Conservation (phyloP, 73 alveolate genomes). For the Paramecium bursaria region DNA sequence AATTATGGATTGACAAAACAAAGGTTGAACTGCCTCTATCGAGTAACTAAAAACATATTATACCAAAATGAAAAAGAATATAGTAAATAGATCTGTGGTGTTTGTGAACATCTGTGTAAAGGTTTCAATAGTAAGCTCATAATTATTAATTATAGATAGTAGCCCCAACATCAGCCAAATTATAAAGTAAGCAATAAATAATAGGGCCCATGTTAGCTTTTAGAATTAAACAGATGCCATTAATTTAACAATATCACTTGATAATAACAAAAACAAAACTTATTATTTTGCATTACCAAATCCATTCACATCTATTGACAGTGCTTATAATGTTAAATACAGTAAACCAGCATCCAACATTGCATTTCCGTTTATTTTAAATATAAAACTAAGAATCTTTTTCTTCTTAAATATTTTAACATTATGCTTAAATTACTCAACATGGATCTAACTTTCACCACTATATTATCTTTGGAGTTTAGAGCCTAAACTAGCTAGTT, state of each 20-base stretch:
- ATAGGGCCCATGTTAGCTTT: not conserved
- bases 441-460: not conserved
- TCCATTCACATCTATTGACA: not conserved
- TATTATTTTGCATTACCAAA: slow-evolving; percentile 9
- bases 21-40: slow-evolving; percentile 25
- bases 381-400: slow-evolving; percentile 8
- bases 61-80: not conserved
- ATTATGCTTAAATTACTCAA: slow-evolving; percentile 3
- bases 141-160: not conserved
- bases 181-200: slow-evolving; percentile 14
- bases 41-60: slow-evolving; percentile 6
- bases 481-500: slow-evolving; percentile 38
- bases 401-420: slow-evolving; percentile 32
- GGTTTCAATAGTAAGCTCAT: slow-evolving; percentile 18
- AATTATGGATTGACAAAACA: slow-evolving; percentile 16
- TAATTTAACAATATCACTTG: slow-evolving; percentile 47
- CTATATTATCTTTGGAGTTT: not conserved
- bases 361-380: slow-evolving; percentile 61
- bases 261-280: not conserved
- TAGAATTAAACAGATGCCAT: not conserved
- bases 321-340: not conserved
- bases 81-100: not conserved
- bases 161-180: slow-evolving; percentile 18
- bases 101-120: slow-evolving; percentile 1
- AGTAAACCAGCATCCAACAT: slow-evolving; percentile 54